These are phyloP conservation scores for Eucalyptus polybractea DNA, from an alignment of 345 rosid genomes.

Conservation along the genomic window DNA sequence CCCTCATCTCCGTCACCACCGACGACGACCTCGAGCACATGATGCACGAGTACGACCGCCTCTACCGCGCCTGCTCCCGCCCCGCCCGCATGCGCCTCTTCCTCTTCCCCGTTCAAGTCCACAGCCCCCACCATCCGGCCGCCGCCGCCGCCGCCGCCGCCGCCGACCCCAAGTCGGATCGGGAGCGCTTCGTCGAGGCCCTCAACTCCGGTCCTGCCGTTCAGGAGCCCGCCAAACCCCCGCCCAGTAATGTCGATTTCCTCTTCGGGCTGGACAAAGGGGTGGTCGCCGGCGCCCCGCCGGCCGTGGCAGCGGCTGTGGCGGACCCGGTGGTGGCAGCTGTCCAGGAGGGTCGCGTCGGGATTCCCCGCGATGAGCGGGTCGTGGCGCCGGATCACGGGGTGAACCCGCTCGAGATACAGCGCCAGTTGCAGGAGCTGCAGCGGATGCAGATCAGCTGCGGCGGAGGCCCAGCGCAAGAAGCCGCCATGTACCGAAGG, in stretches of 20 bases:
- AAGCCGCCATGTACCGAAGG: constrained; percentile 24
- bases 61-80: constrained; percentile 49
- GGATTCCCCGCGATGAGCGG: constrained; percentile 17
- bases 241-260: constrained; percentile 47
- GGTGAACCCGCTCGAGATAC: constrained; percentile 31
- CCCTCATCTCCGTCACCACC: constrained; percentile 84
- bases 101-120: constrained; percentile 51
- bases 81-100: constrained; percentile 87
- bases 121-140: not conserved
- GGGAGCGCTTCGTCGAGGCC: constrained; percentile 70
- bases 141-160: constrained; percentile 23
- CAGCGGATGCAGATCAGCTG: constrained; percentile 75
- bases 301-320: not conserved
- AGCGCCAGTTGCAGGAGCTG: constrained; percentile 52
- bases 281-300: constrained; percentile 11
- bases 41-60: constrained; percentile 93
- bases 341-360: constrained; percentile 8
- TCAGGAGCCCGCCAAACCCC: constrained; percentile 12
- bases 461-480: constrained; percentile 10
- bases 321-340: not conserved
- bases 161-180: constrained; percentile 51
- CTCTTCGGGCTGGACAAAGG: constrained; percentile 68
- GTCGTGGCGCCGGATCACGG: constrained; percentile 31
- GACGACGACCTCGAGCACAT: constrained; percentile 91
- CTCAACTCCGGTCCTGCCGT: constrained; percentile 32